These are phyloP conservation scores for Nematocida ausubeli DNA, from an alignment of 371 early-diverging fungal genomes.

Conservation along the genomic window DNA sequence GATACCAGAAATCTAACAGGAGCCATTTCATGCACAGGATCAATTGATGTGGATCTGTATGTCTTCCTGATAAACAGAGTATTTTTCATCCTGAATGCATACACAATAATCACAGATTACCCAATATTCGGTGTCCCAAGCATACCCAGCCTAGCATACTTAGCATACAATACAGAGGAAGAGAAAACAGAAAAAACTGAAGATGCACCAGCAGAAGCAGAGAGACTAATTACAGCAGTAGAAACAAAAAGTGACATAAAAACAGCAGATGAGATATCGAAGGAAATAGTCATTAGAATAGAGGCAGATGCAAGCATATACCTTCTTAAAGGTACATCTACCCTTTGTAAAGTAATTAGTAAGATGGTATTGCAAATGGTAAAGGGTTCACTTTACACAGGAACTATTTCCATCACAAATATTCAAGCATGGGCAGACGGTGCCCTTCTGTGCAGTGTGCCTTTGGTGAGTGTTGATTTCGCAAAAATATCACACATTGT, in stretches of 20 bases:
- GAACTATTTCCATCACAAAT: not conserved
- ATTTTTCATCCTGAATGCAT: conserved; percentile 32
- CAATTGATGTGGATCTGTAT: conserved; percentile 15
- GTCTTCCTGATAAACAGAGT: conserved; percentile 27
- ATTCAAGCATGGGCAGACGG: conserved; percentile 16
- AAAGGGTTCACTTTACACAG: not conserved
- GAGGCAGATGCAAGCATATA: not conserved
- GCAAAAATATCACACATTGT: not conserved
- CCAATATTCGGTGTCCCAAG: not conserved
- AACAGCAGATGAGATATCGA: too few species aligned
- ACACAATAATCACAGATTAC: conserved; percentile 13
- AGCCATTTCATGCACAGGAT: not conserved
- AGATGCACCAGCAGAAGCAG: not conserved
- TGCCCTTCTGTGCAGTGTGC: not conserved
- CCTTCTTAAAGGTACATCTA: not conserved
- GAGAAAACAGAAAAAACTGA: not conserved
- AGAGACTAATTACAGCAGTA: not conserved
- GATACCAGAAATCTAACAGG: not conserved
- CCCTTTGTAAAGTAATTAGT: not conserved
- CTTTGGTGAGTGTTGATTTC: conserved; percentile 3
- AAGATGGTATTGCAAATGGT: not conserved
- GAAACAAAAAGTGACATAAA: not conserved
- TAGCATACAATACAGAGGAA: not conserved
- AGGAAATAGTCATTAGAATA: not conserved
- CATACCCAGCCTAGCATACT: not conserved